These are phyloP conservation scores for Hypomyces perniciosus DNA, from an alignment of 2,329 filamentous ascomycete species.

Conservation along the genomic window DNA sequence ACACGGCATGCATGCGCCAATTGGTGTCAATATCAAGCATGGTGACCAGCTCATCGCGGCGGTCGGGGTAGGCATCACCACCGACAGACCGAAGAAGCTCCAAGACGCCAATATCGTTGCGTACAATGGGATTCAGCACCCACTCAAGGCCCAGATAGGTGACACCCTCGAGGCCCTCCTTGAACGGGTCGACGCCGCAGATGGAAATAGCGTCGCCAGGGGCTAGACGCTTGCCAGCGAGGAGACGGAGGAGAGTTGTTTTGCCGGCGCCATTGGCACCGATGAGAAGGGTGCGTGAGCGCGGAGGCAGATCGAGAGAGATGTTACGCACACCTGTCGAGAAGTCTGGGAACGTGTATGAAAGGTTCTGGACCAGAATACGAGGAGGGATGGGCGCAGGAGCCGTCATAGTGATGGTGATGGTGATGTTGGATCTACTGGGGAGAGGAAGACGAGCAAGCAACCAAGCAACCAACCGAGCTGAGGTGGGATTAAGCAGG, in stretches of 20 bases:
- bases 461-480: background rate
- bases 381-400: constrained; percentile 38
- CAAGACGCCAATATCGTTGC: constrained; percentile 85
- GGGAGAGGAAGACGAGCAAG: background rate
- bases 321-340: constrained; percentile 72
- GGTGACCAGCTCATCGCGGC: constrained; percentile 77
- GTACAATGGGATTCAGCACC: constrained; percentile 95
- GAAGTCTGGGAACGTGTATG: constrained; percentile 84
- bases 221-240: constrained; percentile 90
- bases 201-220: constrained; percentile 69
- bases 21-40: constrained; percentile 87
- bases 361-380: constrained; percentile 69
- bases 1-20: constrained; percentile 96
- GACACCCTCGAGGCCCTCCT: constrained; percentile 81
- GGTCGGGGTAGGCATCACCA: constrained; percentile 72
- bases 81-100: constrained; percentile 82
- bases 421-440: background rate
- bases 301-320: constrained; percentile 67
- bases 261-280: constrained; percentile 97
- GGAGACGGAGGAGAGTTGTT: constrained; percentile 88
- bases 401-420: constrained; percentile 6
- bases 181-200: constrained; percentile 85
- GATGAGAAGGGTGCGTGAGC: constrained; percentile 83
- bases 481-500: too few relatives aligned
- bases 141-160: constrained; percentile 97